phyloP scores from a whole-genome alignment of 2,329 filamentous ascomycete species.

The Fusarium verrucosum region DNA sequence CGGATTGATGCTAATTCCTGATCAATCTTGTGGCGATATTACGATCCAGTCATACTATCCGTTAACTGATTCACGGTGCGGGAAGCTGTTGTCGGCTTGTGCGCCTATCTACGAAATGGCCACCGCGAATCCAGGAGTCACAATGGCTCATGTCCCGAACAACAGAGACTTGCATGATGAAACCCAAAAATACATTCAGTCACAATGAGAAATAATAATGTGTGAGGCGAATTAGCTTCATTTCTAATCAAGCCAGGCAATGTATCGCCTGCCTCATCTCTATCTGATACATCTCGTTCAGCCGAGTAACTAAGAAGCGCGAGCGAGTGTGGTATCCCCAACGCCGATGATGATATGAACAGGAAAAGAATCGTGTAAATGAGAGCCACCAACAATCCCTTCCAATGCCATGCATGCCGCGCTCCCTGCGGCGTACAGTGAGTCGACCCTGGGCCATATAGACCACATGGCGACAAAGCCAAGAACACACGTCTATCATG shows the following conservation, averaged over 20 bases:
- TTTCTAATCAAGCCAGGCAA: slow-evolving; percentile 35
- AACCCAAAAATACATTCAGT: not conserved
- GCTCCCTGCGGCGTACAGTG: slow-evolving; percentile 39
- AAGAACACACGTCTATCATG: slow-evolving; percentile 35
- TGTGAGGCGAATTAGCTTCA: slow-evolving; percentile 51
- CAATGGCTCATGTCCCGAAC: not conserved
- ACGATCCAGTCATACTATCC: not conserved
- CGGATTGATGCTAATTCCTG: not conserved
- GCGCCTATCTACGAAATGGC: slow-evolving; percentile 1
- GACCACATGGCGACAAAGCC: slow-evolving; percentile 22
- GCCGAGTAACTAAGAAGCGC: slow-evolving; percentile 13
- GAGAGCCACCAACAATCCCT: slow-evolving; percentile 32
- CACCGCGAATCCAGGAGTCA: slow-evolving; percentile 3
- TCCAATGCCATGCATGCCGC: slow-evolving; percentile 38
- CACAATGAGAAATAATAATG: not conserved
- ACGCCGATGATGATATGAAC: slow-evolving; percentile 39
- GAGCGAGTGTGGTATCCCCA: slow-evolving; percentile 44
- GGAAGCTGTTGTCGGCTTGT: slow-evolving; percentile 1
- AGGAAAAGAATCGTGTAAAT: slow-evolving; percentile 18
- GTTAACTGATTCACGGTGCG: slow-evolving; percentile 2
- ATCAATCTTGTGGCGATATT: not conserved
- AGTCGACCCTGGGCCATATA: slow-evolving; percentile 25
- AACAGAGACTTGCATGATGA: not conserved
- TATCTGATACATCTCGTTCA: slow-evolving; percentile 33
- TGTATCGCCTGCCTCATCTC: slow-evolving; percentile 27